These are phyloP conservation scores for Fusarium solani-melongenae DNA, from an alignment of 2,329 filamentous ascomycete genomes.

Conservation along the genomic window DNA sequence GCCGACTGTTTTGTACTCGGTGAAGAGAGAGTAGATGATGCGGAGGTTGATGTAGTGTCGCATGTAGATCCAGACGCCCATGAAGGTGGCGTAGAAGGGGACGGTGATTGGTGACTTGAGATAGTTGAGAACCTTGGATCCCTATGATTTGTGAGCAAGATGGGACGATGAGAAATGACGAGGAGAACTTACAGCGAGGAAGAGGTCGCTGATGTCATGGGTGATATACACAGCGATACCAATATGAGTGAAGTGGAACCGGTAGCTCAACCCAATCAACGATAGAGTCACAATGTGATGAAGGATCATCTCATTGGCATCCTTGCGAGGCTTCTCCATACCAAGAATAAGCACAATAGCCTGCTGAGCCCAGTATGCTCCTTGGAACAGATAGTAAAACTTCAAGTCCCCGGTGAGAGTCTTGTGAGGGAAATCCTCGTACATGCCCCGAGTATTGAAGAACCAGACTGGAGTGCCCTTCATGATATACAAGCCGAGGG, in stretches of 20 bases:
- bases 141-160: slow-evolving; percentile 54
- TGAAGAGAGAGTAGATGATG: slow-evolving; percentile 79
- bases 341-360: slow-evolving; percentile 85
- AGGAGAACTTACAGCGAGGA: slow-evolving; percentile 61
- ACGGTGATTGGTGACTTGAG: slow-evolving; percentile 80
- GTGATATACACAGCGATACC: slow-evolving; percentile 92
- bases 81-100: slow-evolving; percentile 85
- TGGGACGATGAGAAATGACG: neutral
- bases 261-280: slow-evolving; percentile 86
- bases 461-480: slow-evolving; percentile 88
- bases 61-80: slow-evolving; percentile 85
- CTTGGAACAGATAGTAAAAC: slow-evolving; percentile 93
- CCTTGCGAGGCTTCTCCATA: slow-evolving; percentile 91
- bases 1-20: slow-evolving; percentile 77
- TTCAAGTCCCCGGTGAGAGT: slow-evolving; percentile 85
- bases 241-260: slow-evolving; percentile 96
- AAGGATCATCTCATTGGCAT: slow-evolving; percentile 89
- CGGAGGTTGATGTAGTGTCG: slow-evolving; percentile 85
- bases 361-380: slow-evolving; percentile 94
- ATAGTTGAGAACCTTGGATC: slow-evolving; percentile 91
- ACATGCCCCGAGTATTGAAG: slow-evolving; percentile 90
- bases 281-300: slow-evolving; percentile 90
- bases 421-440: slow-evolving; percentile 85
- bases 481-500: slow-evolving; percentile 90
- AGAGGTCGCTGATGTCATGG: slow-evolving; percentile 93